Evolutionary conservation across 1,139 yeast genomes (phyloP).

Genomic region (Candida sp.): DNA sequence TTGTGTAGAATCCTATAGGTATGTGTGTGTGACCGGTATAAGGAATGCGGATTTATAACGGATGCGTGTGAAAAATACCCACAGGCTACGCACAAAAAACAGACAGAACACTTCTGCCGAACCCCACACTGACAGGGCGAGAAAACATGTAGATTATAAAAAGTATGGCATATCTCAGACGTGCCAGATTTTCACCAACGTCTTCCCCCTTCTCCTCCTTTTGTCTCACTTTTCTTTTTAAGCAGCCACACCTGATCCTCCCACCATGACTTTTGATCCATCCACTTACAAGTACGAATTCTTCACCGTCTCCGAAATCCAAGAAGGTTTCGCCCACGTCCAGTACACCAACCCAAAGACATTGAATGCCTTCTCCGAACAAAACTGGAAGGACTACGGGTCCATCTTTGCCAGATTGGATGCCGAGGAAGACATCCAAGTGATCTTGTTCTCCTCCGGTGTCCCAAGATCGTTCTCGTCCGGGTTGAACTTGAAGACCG

Average conservation of each 20-base stretch:
- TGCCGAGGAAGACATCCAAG: slow-evolving; percentile 48
- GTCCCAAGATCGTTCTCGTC: slow-evolving; percentile 63
- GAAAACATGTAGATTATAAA: no score
- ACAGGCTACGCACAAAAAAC: not conserved
- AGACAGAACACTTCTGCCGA: not conserved
- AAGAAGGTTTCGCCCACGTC: slow-evolving; percentile 59
- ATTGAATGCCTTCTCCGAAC: slow-evolving; percentile 62
- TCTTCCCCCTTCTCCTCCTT: not conserved
- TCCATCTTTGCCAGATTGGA: slow-evolving; percentile 53
- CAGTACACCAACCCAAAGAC: slow-evolving; percentile 66
- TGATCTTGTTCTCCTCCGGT: slow-evolving; percentile 60
- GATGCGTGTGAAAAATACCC: not conserved
- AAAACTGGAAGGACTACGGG: slow-evolving; percentile 60
- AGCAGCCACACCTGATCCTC: not conserved
- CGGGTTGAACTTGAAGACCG: slow-evolving; percentile 64
- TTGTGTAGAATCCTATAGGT: slow-evolving; percentile 25
- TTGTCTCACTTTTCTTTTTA: not conserved
- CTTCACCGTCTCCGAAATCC: slow-evolving; percentile 43
- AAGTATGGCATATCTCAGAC: no score
- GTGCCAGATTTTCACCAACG: no score
- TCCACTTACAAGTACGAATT: slow-evolving; percentile 37
- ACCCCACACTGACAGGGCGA: slow-evolving; percentile 1
- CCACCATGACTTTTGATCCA: slow-evolving; percentile 23
- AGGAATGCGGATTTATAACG: not conserved
- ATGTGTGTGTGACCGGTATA: not conserved